These are phyloP conservation scores for Kwoniella sp. DNA, from an alignment of 768 basidiomycete species.

Conservation along the genomic window DNA sequence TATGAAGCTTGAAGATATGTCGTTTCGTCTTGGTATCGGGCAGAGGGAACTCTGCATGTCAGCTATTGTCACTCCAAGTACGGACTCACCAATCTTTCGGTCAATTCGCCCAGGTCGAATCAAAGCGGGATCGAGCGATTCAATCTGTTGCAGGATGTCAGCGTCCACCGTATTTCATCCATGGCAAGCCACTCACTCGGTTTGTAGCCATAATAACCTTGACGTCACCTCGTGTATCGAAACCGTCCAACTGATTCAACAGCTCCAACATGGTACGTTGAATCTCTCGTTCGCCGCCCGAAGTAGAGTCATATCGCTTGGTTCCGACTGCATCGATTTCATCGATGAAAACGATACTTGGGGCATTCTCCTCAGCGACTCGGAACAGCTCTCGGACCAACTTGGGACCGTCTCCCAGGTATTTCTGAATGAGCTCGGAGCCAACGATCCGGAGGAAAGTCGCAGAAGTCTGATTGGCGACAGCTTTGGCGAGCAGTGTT, in stretches of 20 bases:
- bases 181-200: slow-evolving; percentile 53
- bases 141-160: slow-evolving; percentile 62
- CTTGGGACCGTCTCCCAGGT: slow-evolving; percentile 97
- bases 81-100: slow-evolving; percentile 75
- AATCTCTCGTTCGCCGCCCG: slow-evolving; percentile 97
- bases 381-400: slow-evolving; percentile 96
- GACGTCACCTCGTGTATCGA: slow-evolving; percentile 98
- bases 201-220: slow-evolving; percentile 99
- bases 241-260: slow-evolving; percentile 98
- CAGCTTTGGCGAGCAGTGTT: slow-evolving; percentile 94
- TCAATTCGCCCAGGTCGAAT: slow-evolving; percentile 98
- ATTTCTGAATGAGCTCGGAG: slow-evolving; percentile 98
- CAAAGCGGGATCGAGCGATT: slow-evolving; percentile 93
- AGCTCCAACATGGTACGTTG: slow-evolving; percentile 99
- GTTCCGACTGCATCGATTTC: slow-evolving; percentile 99
- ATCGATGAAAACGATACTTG: slow-evolving; percentile 98
- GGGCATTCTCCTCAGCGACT: slow-evolving; percentile 95
- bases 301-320: slow-evolving; percentile 99
- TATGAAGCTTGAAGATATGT: slow-evolving; percentile 92
- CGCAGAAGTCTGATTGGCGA: slow-evolving; percentile 96
- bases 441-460: slow-evolving; percentile 97
- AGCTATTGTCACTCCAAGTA: slow-evolving; percentile 3
- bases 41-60: slow-evolving; percentile 62
- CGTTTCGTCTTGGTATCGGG: slow-evolving; percentile 99
- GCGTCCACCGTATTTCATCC: background rate